phyloP scores from a whole-genome alignment of 2,329 filamentous ascomycete species.

The Exophiala viscosa region DNA sequence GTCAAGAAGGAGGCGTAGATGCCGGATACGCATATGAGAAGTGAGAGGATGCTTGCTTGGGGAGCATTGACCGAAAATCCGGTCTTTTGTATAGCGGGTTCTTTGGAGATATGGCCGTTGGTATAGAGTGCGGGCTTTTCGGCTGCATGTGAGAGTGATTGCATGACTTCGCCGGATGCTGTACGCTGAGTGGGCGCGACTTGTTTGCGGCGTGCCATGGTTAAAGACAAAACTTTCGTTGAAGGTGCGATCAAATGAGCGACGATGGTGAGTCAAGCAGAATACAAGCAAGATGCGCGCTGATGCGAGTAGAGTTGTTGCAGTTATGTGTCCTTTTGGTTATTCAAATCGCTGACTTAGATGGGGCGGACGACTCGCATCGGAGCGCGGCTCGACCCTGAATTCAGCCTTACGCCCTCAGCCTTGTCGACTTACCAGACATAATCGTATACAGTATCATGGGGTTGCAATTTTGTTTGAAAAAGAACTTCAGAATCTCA shows the following conservation, averaged over 20 bases:
- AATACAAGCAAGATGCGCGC: not conserved
- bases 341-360: not conserved
- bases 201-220: conserved; percentile 71
- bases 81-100: not conserved
- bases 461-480: too few species aligned
- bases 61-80: conserved; percentile 20
- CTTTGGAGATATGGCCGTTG: conserved; percentile 33
- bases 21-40: conserved; percentile 82
- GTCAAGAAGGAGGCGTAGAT: conserved; percentile 97
- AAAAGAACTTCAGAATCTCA: too few species aligned
- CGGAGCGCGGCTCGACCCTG: not conserved
- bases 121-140: conserved; percentile 29
- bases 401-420: not conserved
- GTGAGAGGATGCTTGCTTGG: conserved; percentile 60
- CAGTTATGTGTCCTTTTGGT: not conserved
- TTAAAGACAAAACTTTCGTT: not conserved
- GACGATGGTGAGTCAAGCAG: conserved; percentile 4
- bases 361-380: not conserved
- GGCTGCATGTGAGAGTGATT: conserved; percentile 33
- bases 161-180: conserved; percentile 63
- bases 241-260: conserved; percentile 3
- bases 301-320: not conserved
- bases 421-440: not conserved
- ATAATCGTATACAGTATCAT: too few species aligned
- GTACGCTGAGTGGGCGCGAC: conserved; percentile 61